Evolutionary conservation across 164 flowering plant genomes (phyloP).

Genomic region (Saururus chinensis): DNA sequence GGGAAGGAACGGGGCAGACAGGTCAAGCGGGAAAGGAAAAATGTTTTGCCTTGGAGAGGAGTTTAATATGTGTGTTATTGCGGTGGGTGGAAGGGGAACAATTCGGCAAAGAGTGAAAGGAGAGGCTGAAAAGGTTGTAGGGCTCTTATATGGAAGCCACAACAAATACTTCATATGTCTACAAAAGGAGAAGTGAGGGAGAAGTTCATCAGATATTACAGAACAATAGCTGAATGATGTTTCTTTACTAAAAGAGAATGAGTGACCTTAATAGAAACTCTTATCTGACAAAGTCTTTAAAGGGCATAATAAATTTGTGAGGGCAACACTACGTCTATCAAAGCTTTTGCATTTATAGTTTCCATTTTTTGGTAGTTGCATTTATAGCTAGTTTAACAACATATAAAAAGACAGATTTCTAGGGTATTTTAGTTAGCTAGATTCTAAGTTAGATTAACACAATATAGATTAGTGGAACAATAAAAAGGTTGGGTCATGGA

Average conservation of each 20-base stretch:
- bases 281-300: no score
- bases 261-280: no score
- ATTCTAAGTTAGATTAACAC: no score
- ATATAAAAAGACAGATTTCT: no score
- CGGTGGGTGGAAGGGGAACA: not conserved
- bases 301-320: no score
- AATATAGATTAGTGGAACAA: no score
- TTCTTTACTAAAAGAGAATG: not conserved
- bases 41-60: not conserved
- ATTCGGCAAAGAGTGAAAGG: not conserved
- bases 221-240: not conserved
- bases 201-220: not conserved
- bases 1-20: not conserved
- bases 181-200: not conserved
- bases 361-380: no score
- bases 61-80: not conserved
- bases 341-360: no score
- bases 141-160: not conserved
- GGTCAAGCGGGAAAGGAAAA: not conserved
- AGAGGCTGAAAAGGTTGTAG: not conserved
- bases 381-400: no score
- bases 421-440: no score
- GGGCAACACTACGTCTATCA: no score
- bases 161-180: not conserved
- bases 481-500: no score